These are phyloP conservation scores for Arachis monticola DNA, from an alignment of 331 rosid genomes.

Conservation along the genomic window DNA sequence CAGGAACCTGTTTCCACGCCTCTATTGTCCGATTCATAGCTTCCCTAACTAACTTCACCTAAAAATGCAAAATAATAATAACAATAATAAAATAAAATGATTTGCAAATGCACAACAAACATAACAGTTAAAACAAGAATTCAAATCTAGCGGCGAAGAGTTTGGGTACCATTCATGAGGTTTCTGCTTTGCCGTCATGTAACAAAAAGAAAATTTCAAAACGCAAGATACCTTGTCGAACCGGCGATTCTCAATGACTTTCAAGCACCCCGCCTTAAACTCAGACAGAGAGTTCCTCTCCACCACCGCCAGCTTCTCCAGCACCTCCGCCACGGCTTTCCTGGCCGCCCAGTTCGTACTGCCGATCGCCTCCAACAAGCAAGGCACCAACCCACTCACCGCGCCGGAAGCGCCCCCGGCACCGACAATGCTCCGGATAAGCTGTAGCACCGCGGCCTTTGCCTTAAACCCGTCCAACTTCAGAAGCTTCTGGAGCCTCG, in stretches of 20 bases:
- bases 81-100: background rate
- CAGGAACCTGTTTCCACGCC: slow-evolving; percentile 83
- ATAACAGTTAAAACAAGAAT: background rate
- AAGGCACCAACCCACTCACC: slow-evolving; percentile 59
- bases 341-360: slow-evolving; percentile 79
- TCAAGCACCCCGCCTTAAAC: slow-evolving; percentile 60
- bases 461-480: slow-evolving; percentile 69
- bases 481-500: slow-evolving; percentile 67
- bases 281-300: slow-evolving; percentile 64
- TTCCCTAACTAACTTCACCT: slow-evolving; percentile 84
- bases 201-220: background rate
- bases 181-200: too few species aligned
- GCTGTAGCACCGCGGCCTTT: slow-evolving; percentile 65
- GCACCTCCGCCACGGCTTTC: slow-evolving; percentile 76
- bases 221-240: slow-evolving; percentile 61
- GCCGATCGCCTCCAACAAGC: slow-evolving; percentile 56
- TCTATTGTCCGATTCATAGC: slow-evolving; percentile 74
- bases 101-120: slow-evolving; percentile 14
- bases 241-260: slow-evolving; percentile 64
- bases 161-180: too few species aligned
- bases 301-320: slow-evolving; percentile 58
- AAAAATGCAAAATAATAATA: background rate
- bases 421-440: slow-evolving; percentile 60
- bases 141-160: too few species aligned
- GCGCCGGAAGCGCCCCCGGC: slow-evolving; percentile 66